Conservation (phyloP, 2,329 filamentous ascomycete genomes). For the Paracoccidioides lutzii region DNA sequence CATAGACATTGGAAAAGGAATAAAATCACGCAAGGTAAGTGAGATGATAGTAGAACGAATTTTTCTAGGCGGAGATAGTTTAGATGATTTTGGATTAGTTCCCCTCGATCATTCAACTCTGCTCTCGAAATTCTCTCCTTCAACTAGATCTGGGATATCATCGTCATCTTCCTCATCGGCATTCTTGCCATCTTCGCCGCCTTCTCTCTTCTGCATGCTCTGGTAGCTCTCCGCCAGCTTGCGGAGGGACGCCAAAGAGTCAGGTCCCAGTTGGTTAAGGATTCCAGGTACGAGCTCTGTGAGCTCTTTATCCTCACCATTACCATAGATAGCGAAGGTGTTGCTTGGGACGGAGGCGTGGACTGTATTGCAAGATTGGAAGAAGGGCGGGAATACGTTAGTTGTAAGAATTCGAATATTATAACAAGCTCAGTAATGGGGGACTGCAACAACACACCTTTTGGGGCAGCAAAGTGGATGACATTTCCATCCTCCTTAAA, state of each 20-base stretch:
- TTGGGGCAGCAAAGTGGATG: constrained; percentile 96
- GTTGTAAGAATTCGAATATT: not conserved
- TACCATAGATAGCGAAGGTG: constrained; percentile 99
- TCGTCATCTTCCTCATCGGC: constrained; percentile 58
- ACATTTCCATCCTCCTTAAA: constrained; percentile 99
- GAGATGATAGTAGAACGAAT: not conserved
- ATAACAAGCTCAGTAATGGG: no score
- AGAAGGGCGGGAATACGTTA: not conserved
- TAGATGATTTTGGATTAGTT: not conserved
- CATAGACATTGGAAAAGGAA: not conserved
- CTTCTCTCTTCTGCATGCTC: constrained; percentile 92
- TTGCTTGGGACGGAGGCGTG: constrained; percentile 95
- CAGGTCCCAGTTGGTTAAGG: constrained; percentile 97
- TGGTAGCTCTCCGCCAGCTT: constrained; percentile 99
- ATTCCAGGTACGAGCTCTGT: constrained; percentile 98
- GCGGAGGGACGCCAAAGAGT: constrained; percentile 92
- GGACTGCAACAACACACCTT: constrained; percentile 53
- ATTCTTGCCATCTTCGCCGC: constrained; percentile 59
- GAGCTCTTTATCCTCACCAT: constrained; percentile 98
- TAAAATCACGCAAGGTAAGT: not conserved
- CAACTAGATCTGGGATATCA: constrained; percentile 93
- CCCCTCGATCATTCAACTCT: constrained; percentile 67
- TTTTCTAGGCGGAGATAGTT: not conserved
- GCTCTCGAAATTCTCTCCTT: constrained; percentile 95
- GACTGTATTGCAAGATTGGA: constrained; percentile 43